These are phyloP conservation scores for Alternaria burnsii DNA, from an alignment of 2,329 filamentous ascomycete genomes.

Conservation along the genomic window DNA sequence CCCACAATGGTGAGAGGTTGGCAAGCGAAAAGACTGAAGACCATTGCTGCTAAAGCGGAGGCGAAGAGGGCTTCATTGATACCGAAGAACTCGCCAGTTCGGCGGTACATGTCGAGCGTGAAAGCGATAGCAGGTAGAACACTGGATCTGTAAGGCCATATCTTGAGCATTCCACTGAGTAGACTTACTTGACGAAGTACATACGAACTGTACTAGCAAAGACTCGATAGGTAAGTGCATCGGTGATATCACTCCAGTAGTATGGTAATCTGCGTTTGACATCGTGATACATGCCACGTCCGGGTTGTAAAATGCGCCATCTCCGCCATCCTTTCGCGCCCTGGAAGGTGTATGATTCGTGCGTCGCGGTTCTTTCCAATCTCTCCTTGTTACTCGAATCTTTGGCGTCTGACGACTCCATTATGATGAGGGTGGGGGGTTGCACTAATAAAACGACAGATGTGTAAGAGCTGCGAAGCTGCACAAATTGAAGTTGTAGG, in stretches of 20 bases:
- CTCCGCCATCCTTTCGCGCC: constrained; percentile 52
- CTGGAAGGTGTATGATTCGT: constrained; percentile 48
- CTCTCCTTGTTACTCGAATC: not conserved
- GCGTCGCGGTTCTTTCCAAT: constrained; percentile 30
- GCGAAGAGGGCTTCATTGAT: constrained; percentile 66
- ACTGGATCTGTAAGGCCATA: constrained; percentile 35
- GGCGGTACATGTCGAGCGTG: constrained; percentile 65
- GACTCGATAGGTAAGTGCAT: constrained; percentile 64
- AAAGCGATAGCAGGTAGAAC: constrained; percentile 67
- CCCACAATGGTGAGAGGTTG: constrained; percentile 67
- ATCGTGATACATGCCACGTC: constrained; percentile 64
- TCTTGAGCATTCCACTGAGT: no score
- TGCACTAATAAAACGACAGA: not conserved
- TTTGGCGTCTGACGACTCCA: constrained; percentile 10
- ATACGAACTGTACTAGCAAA: constrained; percentile 65
- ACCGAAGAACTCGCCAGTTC: constrained; percentile 64
- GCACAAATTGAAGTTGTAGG: not conserved
- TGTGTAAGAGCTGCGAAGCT: not conserved
- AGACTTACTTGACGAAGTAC: constrained; percentile 64
- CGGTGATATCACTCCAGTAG: constrained; percentile 64
- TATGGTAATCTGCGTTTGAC: constrained; percentile 62
- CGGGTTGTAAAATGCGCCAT: constrained; percentile 55
- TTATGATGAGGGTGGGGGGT: not conserved
- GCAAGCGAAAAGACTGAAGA: constrained; percentile 62
- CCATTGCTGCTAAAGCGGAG: constrained; percentile 63